phyloP scores from a whole-genome alignment of 2,329 filamentous ascomycete species.

The Aspergillus ibericus region DNA sequence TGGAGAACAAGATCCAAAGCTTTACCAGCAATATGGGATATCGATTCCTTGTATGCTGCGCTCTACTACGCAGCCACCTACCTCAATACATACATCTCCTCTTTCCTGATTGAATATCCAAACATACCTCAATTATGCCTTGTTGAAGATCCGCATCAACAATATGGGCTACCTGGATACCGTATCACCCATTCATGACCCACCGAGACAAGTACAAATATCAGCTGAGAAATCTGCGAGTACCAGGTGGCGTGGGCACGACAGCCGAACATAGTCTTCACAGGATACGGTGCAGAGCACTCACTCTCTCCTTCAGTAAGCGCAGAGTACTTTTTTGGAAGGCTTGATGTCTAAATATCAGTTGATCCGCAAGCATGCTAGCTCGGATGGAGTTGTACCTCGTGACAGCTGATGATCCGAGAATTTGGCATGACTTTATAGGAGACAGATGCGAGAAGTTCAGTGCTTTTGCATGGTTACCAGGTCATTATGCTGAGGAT shows the following conservation, averaged over 20 bases:
- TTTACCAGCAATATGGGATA: constrained; percentile 39
- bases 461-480: no score
- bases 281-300: constrained; percentile 29
- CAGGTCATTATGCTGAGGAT: no score
- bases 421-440: no score
- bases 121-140: no score
- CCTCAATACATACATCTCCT: no score
- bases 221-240: constrained; percentile 23
- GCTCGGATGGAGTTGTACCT: no score
- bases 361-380: constrained; percentile 24
- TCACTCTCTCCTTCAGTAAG: constrained; percentile 35
- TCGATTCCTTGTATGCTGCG: not conserved
- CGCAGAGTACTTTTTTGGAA: constrained; percentile 27
- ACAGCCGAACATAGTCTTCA: constrained; percentile 30
- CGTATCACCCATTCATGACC: constrained; percentile 25
- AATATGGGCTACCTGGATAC: constrained; percentile 33
- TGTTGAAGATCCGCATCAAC: constrained; percentile 40
- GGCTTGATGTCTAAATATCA: constrained; percentile 31
- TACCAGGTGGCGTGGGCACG: constrained; percentile 28
- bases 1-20: constrained; percentile 27
- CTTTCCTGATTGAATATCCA: no score
- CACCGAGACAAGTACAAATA: constrained; percentile 29
- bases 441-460: no score
- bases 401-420: no score
- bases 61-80: constrained; percentile 11